Base-by-base conservation (phyloP, 1,139 yeast genomes). In the Candida anutae region DNA sequence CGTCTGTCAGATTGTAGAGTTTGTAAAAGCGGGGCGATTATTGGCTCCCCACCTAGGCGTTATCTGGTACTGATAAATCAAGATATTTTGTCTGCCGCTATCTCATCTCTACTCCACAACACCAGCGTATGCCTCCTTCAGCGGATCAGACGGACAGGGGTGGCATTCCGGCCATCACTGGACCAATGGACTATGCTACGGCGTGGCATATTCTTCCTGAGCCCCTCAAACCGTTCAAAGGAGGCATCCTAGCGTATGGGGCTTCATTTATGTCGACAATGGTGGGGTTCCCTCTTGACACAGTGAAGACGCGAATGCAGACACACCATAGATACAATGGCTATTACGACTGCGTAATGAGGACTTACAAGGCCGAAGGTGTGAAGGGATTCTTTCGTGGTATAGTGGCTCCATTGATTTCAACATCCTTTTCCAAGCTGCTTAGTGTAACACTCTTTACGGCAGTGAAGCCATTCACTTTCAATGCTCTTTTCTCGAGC, bases 251-350 rank as follows among this genome's bases (percentile, higher is more conserved):
- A 31, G 80, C 88, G 2, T 78, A 76, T 42, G 57, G 74, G 0
- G 68, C 94, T 1, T 78, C 93, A 1, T 53, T 80, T 28, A 54
- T 72, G 10, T 70, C 90, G 10, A 80, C 88, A 1, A 63, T 75
- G 5, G 65, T 75, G n/a, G 94, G 93, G 6, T 84, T 77, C 45
- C 95, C 95, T 0, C 52, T 85, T 27, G 95, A 85, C 48, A 79
- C 94, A 8, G 65, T 85, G 32, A 85, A 85, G 50, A 83, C 94
- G 0, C 57, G 95, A 37, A 77, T 82, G 74, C 95, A 85, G 49
- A 80, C 94, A 0, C 81, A 82, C 50, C 51, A 52, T 28, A 65
- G 69, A 26, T 83, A 74, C 52, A 57, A 58, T 9, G 65, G 74
- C 25, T 69, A 78, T 25, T 52, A 64, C 37, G 76, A 74, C 32